Base-by-base conservation (phyloP, 768 basidiomycete genomes). In the Rhodotorula taiwanensis region DNA sequence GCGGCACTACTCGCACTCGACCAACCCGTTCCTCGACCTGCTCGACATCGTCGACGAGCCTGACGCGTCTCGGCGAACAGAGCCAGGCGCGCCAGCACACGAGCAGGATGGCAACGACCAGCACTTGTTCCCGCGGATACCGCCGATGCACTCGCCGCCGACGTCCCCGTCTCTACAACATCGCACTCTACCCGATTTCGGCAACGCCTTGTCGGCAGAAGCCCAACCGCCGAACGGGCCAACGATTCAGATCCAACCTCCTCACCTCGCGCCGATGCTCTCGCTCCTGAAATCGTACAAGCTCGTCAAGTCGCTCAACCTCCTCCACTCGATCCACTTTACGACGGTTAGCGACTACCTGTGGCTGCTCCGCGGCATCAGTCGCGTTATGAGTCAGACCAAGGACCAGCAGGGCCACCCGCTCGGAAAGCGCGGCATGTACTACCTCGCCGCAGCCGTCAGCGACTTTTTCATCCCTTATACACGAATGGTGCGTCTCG, bases 401-500 rank as follows among this genome's bases (percentile, higher is more conserved):
- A 60, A 33, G 58, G 69, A 64, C 42, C 31, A 23, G 4, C 25
- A 66, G 42, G 65, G 64, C 0, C 31, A 57, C 8, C 60, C 57
- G 31, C 73, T 93, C 14, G 82, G 87, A 3, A 77, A 87, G 55
- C 81, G 79, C 52, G 85, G 86, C 7, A 82, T 99, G 84, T 99
- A 90, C 77, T 99, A 98, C 74, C 85, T 99, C 54, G 95, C 95
- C 28, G 93, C 94, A 0, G 95, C 95, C 8, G 95, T 98, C 52
- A 92, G 89, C 76, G 95, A 99, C 76, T 99, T 99, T 75, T 99
- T 94, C 80, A 78, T 99, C 36, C 95, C 94, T 0, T 81, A 83
- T 60, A 87, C 93, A 73, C 87, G 84, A 75, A 83, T 98, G 85
- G 94, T 89, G 64, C 64, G 85, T 79, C 43, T 48, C n/a, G 33